Evolutionary conservation across 495 filamentous ascomycete genomes (phyloP), one percentile per base, ranked within the genome.

Genomic region (Hapsidospora chrysogenum): DNA sequence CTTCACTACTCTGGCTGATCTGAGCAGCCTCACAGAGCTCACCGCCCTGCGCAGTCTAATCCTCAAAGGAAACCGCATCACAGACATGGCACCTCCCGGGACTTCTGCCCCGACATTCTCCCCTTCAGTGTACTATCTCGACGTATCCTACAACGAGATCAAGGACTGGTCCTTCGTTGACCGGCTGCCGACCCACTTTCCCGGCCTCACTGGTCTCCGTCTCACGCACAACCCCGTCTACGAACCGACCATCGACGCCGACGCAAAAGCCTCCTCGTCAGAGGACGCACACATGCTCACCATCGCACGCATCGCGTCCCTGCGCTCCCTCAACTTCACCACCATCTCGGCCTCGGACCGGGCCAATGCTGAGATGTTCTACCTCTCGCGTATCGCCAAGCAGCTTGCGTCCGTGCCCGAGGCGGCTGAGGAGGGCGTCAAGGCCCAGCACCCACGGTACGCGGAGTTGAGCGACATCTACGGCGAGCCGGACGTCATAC

Each of bases 201-300:
- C 86, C 2, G 67, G 70, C n/a, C 57, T 86, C 13, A 62, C 50
- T 23, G 66, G 66, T 15, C 71, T 97, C 28, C 76, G 85, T 9
- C 69, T 92, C 40, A 73, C 80, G 2, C 75, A 80, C 48, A 95
- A 95, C 46, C 84, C 87, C 0, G 66, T 96, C 21, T 85, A 76
- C 58, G 23, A 26, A 26, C 59, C 73, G 30, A 58, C 66, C 42
- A 56, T 65, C 3, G 62, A 70, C 18, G 40, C 68, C 4, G 54
- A 56, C 22, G 35, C 38, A 46, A 52, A 61, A 46, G 38, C 63
- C 50, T 64, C 65, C 54, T 71, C 58, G 27, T 64, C 68, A 0
- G 82, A 89, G 23, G 78, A 85, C 36, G 74, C 78, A 0, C 86
- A 80, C 56, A 92, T 94, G 78, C 66, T 94, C 21, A 84, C 80